Conservation (phyloP, 192 early-diverging fungal genomes). For the Chytriomyces sp. region DNA sequence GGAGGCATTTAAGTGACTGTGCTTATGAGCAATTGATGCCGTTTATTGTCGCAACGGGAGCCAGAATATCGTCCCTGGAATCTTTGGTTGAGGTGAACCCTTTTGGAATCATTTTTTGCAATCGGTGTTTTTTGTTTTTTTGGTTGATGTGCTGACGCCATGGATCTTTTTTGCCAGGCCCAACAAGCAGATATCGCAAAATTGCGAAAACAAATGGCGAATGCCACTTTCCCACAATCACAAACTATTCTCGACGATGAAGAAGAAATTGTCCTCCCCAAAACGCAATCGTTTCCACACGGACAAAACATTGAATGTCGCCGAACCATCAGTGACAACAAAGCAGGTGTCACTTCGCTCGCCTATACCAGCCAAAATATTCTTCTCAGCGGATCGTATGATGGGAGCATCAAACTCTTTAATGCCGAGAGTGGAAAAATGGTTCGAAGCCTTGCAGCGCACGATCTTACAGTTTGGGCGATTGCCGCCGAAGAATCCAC, state of each 20-base stretch:
- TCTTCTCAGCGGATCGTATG: constrained; percentile 63
- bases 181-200: constrained; percentile 18
- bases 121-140: no score
- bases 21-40: constrained; percentile 57
- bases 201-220: constrained; percentile 23
- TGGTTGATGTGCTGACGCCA: background rate
- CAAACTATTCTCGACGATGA: constrained; percentile 29
- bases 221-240: constrained; percentile 41
- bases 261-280: constrained; percentile 31
- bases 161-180: background rate
- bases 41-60: constrained; percentile 54
- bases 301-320: constrained; percentile 57
- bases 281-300: constrained; percentile 12
- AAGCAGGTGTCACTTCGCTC: constrained; percentile 61
- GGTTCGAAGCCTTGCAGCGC: constrained; percentile 47
- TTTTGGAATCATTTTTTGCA: background rate
- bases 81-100: constrained; percentile 9
- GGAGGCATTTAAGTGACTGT: constrained; percentile 56
- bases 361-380: constrained; percentile 47
- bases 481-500: constrained; percentile 50
- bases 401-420: constrained; percentile 62
- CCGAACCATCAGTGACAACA: constrained; percentile 57
- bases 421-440: constrained; percentile 57
- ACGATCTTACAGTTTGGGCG: constrained; percentile 64
- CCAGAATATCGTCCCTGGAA: background rate